A percentile compares a stretch with the other conserved stretches of the same genome.
These are phyloP conservation scores for Farysia itapuensis DNA, from an alignment of 1,284 basidiomycete genomes.

Conservation along the genomic window DNA sequence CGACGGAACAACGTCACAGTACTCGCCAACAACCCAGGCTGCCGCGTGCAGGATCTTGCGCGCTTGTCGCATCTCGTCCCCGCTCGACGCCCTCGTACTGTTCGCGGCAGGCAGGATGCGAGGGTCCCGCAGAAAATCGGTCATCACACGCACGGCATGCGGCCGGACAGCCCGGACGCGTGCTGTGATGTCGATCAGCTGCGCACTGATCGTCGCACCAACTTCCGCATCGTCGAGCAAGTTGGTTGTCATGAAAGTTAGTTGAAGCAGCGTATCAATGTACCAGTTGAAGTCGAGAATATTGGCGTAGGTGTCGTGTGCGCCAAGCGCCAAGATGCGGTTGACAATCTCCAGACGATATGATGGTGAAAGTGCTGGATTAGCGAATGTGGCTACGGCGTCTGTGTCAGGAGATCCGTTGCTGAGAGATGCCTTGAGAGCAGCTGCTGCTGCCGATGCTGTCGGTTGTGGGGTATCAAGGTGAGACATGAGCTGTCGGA, in stretches of 20 bases:
- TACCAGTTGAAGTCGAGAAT: conserved; percentile 96
- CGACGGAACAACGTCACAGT: conserved; percentile 64
- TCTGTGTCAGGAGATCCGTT: conserved; percentile 40
- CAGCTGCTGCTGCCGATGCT: conserved; percentile 62
- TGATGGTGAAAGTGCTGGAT: conserved; percentile 66
- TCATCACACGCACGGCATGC: conserved; percentile 79
- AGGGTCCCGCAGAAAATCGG: conserved; percentile 72
- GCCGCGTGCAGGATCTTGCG: conserved; percentile 82
- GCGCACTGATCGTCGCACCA: conserved; percentile 73
- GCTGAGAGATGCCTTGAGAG: conserved; percentile 61
- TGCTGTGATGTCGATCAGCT: conserved; percentile 82
- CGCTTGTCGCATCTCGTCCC: conserved; percentile 55
- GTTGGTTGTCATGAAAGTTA: conserved; percentile 72
- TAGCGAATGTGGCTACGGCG: conserved; percentile 42
- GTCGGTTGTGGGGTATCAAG: conserved; percentile 64
- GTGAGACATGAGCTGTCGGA: conserved; percentile 82
- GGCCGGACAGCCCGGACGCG: conserved; percentile 75
- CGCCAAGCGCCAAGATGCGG: conserved; percentile 78
- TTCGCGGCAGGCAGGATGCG: conserved; percentile 5
- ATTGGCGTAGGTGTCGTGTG: conserved; percentile 79
- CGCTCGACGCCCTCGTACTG: conserved; percentile 19
- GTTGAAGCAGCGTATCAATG: conserved; percentile 70
- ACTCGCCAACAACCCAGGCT: conserved; percentile 93
- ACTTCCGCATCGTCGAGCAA: conserved; percentile 68
- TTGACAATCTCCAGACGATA: conserved; percentile 81